Conservation (phyloP, 2,329 filamentous ascomycete species). For the Penicillium sp. region DNA sequence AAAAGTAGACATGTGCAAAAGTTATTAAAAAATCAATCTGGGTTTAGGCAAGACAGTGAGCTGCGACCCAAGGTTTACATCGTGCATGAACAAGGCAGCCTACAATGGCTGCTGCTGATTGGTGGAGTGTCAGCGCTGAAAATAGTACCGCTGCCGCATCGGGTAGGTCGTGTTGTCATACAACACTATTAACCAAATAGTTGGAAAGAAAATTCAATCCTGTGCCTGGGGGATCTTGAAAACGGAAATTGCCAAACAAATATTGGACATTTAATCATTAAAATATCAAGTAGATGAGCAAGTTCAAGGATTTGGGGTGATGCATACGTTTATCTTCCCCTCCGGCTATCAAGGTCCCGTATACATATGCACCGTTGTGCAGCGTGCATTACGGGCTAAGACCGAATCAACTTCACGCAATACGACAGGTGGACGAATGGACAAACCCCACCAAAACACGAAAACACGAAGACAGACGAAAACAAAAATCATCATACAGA, state of each 20-base stretch:
- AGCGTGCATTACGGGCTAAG: not conserved
- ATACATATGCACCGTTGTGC: no score
- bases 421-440: not conserved
- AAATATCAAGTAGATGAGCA: no score
- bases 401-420: not conserved
- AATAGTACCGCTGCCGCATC: slow-evolving; percentile 8
- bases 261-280: not conserved
- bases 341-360: not conserved
- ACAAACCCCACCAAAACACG: not conserved
- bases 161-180: slow-evolving; percentile 18
- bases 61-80: not conserved
- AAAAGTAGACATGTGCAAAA: no score
- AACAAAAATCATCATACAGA: not conserved
- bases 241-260: not conserved
- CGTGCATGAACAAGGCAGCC: not conserved
- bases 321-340: not conserved
- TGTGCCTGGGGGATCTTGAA: not conserved
- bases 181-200: not conserved
- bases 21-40: not conserved
- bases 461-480: not conserved
- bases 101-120: not conserved
- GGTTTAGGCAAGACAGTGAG: not conserved
- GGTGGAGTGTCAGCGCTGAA: slow-evolving; percentile 12
- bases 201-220: not conserved
- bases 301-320: not conserved